Percentiles rank a stretch among this genome's conserved stretches.
These are phyloP conservation scores for Oxyria digyna DNA, from an alignment of 148 eudicot species.

Conservation along the genomic window DNA sequence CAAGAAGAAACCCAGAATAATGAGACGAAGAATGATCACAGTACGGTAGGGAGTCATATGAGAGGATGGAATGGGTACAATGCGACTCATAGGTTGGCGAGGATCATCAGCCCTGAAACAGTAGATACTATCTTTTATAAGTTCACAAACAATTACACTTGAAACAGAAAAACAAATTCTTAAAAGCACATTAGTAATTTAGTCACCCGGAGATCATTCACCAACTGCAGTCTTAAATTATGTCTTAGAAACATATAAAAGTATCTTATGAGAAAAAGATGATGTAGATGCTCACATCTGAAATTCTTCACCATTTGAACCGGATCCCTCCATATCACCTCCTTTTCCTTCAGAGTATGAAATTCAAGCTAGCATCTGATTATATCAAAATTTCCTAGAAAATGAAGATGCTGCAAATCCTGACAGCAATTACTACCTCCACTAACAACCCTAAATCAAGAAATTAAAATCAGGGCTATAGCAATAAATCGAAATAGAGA, in stretches of 20 bases:
- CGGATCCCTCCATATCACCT: too few relatives aligned
- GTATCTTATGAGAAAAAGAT: not conserved
- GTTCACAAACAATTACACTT: too few relatives aligned
- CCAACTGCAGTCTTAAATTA: not conserved
- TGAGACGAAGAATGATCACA: slow-evolving; percentile 76
- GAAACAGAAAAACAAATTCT: not conserved
- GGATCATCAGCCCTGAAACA: slow-evolving; percentile 71
- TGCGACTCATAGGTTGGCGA: slow-evolving; percentile 90
- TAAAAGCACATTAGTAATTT: not conserved
- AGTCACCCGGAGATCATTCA: not conserved
- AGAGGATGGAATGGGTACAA: slow-evolving; percentile 67
- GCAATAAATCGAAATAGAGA: too few relatives aligned
- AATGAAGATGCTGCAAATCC: too few relatives aligned
- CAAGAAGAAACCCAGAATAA: slow-evolving; percentile 81
- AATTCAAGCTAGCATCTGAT: too few relatives aligned
- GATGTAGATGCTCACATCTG: too few relatives aligned
- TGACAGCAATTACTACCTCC: too few relatives aligned
- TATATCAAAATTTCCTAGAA: too few relatives aligned
- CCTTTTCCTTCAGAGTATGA: too few relatives aligned
- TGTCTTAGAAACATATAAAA: not conserved
- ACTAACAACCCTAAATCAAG: too few relatives aligned
- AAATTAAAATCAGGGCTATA: too few relatives aligned
- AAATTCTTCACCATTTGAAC: too few relatives aligned
- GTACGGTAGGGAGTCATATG: slow-evolving; percentile 88
- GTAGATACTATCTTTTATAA: slow-evolving; percentile 7